Conservation (phyloP, 2,329 filamentous ascomycete genomes). For the Colletotrichum theobromicola region DNA sequence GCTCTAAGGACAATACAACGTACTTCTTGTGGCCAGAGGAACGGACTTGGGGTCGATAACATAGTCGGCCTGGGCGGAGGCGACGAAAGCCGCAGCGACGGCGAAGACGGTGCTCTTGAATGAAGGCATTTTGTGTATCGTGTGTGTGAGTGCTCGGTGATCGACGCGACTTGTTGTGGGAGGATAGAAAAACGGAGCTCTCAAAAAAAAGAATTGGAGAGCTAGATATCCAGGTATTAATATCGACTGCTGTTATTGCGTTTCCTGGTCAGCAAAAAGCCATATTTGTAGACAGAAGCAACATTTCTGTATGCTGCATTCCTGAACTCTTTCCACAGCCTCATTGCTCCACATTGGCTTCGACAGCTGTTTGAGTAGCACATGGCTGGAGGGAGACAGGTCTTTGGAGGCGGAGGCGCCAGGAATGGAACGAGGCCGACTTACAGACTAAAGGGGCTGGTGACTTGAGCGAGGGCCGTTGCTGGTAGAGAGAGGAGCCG, state of each 20-base stretch:
- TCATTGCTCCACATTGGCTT: background rate
- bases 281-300: background rate
- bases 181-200: background rate
- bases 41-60: slow-evolving; percentile 68
- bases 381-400: background rate
- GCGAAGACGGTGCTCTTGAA: slow-evolving; percentile 59
- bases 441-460: slow-evolving; percentile 1
- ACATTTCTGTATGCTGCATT: slow-evolving; percentile 3
- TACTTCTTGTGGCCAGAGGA: slow-evolving; percentile 55
- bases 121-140: slow-evolving; percentile 53
- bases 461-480: background rate
- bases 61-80: slow-evolving; percentile 61
- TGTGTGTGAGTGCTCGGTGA: background rate
- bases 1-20: slow-evolving; percentile 27
- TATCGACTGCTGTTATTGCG: background rate
- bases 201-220: background rate
- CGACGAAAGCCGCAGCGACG: slow-evolving; percentile 56
- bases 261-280: slow-evolving; percentile 19
- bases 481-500: background rate
- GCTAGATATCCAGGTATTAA: background rate
- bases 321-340: slow-evolving; percentile 8
- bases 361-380: background rate
- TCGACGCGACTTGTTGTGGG: background rate
- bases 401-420: background rate
- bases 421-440: background rate